Conservation (phyloP, 1,284 basidiomycete genomes). For the Ustilago crameri region DNA sequence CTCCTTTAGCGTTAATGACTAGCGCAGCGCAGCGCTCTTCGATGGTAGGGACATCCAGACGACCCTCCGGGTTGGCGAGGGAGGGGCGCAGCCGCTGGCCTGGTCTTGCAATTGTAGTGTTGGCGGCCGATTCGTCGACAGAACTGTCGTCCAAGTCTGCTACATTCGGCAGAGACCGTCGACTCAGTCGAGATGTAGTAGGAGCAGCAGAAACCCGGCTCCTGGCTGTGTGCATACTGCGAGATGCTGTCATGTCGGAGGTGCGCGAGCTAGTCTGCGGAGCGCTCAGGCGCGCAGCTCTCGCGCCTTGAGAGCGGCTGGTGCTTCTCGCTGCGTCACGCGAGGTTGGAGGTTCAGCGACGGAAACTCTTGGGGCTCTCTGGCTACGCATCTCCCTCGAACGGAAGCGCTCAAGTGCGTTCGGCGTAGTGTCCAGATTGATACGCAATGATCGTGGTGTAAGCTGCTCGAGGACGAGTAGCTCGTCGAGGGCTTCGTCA, state of each 20-base stretch:
- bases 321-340: neutral
- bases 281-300: conserved; percentile 21
- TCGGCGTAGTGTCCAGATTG: conserved; percentile 24
- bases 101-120: conserved; percentile 35
- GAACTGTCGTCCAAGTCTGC: conserved; percentile 8
- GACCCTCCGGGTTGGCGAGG: conserved; percentile 31
- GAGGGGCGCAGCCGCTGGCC: conserved; percentile 45
- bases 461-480: conserved; percentile 23
- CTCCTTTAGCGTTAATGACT: conserved; percentile 46
- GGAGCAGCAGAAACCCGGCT: conserved; percentile 12
- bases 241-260: conserved; percentile 12
- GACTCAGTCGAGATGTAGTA: conserved; percentile 7
- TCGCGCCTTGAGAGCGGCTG: conserved; percentile 6
- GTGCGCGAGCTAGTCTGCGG: conserved; percentile 9
- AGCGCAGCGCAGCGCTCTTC: conserved; percentile 51
- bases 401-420: conserved; percentile 32
- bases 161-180: neutral
- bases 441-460: conserved; percentile 23
- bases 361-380: conserved; percentile 16
- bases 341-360: conserved; percentile 14
- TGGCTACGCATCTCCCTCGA: conserved; percentile 9
- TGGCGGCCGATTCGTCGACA: neutral
- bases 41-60: conserved; percentile 44
- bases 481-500: conserved; percentile 34
- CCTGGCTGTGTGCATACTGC: conserved; percentile 20